A percentile compares a stretch with the other conserved stretches of the same genome.
phyloP scores from a whole-genome alignment of 2,329 filamentous ascomycete genomes.

The Colletotrichum gigasporum region DNA sequence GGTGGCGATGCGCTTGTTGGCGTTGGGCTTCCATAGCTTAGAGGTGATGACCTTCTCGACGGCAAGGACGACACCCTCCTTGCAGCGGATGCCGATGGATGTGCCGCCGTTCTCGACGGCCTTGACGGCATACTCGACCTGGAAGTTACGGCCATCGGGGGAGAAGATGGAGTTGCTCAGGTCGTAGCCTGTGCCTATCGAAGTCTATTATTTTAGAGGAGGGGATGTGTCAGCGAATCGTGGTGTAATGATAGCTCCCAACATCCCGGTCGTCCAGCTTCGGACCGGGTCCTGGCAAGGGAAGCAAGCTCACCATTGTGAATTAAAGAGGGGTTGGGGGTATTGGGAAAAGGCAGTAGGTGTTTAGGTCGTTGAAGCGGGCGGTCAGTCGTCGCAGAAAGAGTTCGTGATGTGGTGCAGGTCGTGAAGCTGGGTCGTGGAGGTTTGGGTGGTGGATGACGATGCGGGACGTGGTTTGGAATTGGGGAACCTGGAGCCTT shows the following conservation, averaged over 20 bases:
- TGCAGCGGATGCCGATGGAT: constrained; percentile 94
- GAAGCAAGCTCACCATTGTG: constrained; percentile 46
- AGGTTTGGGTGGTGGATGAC: constrained; percentile 22
- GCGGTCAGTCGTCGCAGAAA: background rate
- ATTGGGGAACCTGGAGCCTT: constrained; percentile 31
- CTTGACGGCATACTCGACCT: constrained; percentile 98
- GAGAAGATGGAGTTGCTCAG: constrained; percentile 99
- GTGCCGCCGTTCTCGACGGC: constrained; percentile 98
- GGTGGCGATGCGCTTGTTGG: constrained; percentile 97
- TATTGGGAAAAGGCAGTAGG: background rate
- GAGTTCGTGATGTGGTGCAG: constrained; percentile 1
- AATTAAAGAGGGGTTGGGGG: constrained; percentile 24
- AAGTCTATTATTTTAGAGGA: constrained; percentile 74
- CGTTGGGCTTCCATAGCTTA: constrained; percentile 92
- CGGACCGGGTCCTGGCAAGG: constrained; percentile 33
- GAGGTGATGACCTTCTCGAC: constrained; percentile 96
- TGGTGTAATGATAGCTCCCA: constrained; percentile 6
- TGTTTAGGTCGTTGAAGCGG: background rate
- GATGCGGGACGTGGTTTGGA: constrained; percentile 35
- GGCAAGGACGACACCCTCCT: constrained; percentile 94
- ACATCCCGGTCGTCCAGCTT: constrained; percentile 11
- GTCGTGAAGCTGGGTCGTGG: constrained; percentile 4
- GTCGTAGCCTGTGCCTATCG: constrained; percentile 99
- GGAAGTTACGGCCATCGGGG: constrained; percentile 98
- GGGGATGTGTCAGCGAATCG: background rate